Evolutionary conservation across 305 asterid genomes (phyloP), one percentile per base, ranked within the genome.

Genomic region (Fraxinus dipetala): DNA sequence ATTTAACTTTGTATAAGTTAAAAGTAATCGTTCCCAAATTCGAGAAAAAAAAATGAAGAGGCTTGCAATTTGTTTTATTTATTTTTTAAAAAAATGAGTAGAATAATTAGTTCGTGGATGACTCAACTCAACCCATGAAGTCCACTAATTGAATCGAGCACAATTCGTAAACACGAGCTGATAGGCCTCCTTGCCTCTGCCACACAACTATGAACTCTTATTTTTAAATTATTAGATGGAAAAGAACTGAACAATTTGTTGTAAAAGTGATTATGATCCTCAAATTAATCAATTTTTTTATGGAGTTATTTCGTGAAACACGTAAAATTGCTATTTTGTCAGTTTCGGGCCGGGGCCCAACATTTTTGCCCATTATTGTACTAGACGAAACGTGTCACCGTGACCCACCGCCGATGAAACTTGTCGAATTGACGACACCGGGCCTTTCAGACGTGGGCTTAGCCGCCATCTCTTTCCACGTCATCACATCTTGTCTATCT

Each of bases 361-460:
- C 83, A 11, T 63, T 79, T 36, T 26, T 16, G 38, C 40, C 24
- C 2, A 11, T 10, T 9, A 11, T 9, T 24, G 2, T 1, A 54
- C 26, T 6, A 5, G 24, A 22, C 51, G 51, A 81, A 75, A 63
- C 80, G 65, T 75, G 80, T 75, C 76, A 7, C 28, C 4, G 2
- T 75, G 84, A 76, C 70, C 80, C 70, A 59, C 7, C 2, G 45
- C 56, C 76, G 67, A 81, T 81, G 48, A 67, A 79, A 70, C 18
- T 3, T 0, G 2, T 1, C 20, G 32, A 67, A 54, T 56, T 11
- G 3, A 16, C n/a, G 2, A 43, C 48, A 69, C 13, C 18, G 72
- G 0, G 43, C 43, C 9, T 22, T 70, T 69, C 40, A 2, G 78
- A 51, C 48, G 73, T 11, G 2, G 74, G 56, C 18, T 38, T 32